Evolutionary conservation across 2,329 filamentous ascomycete species (phyloP).

Genomic region (Colletotrichum theobromicola): DNA sequence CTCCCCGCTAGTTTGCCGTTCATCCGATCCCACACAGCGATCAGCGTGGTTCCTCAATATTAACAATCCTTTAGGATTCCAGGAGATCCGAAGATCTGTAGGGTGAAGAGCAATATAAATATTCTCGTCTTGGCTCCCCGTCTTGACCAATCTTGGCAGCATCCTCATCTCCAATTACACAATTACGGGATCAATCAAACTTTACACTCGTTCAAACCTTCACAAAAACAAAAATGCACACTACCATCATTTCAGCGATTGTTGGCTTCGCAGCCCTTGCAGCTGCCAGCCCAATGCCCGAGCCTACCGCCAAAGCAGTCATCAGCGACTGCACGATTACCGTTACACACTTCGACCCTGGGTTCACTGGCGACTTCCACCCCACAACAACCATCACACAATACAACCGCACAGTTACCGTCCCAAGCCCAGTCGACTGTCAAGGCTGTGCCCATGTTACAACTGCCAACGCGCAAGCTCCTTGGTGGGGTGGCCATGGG

Average conservation of each 20-base stretch:
- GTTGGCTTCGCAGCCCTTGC: not conserved
- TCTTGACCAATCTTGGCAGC: not conserved
- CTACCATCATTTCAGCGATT: not conserved
- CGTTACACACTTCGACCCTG: not conserved
- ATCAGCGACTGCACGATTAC: not conserved
- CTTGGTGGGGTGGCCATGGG: not conserved
- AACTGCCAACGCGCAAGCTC: not conserved
- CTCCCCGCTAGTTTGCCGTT: not conserved
- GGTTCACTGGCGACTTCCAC: constrained; percentile 5
- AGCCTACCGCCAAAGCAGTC: not conserved
- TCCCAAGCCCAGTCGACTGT: not conserved
- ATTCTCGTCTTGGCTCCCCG: not conserved
- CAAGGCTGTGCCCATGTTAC: constrained; percentile 1
- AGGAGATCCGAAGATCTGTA: not conserved
- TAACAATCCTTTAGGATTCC: not conserved
- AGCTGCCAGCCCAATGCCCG: not conserved
- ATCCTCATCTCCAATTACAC: not conserved
- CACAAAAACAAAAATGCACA: not conserved
- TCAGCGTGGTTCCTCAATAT: not conserved
- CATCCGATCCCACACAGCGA: not conserved
- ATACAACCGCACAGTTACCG: not conserved
- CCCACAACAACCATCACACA: not conserved
- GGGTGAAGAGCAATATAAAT: not conserved
- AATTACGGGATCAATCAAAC: not conserved
- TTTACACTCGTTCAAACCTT: not conserved